Conservation (phyloP, 2,329 filamentous ascomycete genomes). For the Leptodontidium sp. region DNA sequence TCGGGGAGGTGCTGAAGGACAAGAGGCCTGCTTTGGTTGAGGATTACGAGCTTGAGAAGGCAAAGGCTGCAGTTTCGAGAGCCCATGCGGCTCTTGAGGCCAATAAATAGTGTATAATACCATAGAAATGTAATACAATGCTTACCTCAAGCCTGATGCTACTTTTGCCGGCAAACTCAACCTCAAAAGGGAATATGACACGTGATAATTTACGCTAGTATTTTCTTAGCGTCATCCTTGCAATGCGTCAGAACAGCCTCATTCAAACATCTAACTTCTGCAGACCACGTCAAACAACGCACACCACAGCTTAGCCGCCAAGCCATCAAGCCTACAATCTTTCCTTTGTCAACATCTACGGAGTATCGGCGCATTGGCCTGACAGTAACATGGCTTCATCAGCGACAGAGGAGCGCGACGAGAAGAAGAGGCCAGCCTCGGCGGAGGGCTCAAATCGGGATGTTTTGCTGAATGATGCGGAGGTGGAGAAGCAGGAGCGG, state of each 20-base stretch:
- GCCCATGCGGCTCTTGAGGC: conserved; percentile 35
- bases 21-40: conserved; percentile 26
- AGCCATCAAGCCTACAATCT: not conserved
- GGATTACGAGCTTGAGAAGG: conserved; percentile 37
- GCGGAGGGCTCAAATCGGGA: not conserved
- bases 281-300: not conserved
- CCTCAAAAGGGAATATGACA: not conserved
- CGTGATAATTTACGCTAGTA: conserved; percentile 14
- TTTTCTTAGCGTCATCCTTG: conserved; percentile 6
- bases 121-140: conserved; percentile 19
- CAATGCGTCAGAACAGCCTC: not conserved
- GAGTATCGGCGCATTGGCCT: conserved; percentile 19
- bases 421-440: not conserved
- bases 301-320: not conserved
- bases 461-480: not conserved
- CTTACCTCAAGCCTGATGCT: not conserved
- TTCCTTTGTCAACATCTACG: conserved; percentile 33
- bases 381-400: conserved; percentile 28
- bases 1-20: conserved; percentile 55
- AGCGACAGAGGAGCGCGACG: conserved; percentile 7
- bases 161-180: not conserved
- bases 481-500: conserved; percentile 1
- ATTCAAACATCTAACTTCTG: not conserved
- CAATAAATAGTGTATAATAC: conserved; percentile 37
- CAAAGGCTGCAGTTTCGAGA: conserved; percentile 33